Conservation (phyloP, 495 filamentous ascomycete species). For the Penicillium subrubescens region DNA sequence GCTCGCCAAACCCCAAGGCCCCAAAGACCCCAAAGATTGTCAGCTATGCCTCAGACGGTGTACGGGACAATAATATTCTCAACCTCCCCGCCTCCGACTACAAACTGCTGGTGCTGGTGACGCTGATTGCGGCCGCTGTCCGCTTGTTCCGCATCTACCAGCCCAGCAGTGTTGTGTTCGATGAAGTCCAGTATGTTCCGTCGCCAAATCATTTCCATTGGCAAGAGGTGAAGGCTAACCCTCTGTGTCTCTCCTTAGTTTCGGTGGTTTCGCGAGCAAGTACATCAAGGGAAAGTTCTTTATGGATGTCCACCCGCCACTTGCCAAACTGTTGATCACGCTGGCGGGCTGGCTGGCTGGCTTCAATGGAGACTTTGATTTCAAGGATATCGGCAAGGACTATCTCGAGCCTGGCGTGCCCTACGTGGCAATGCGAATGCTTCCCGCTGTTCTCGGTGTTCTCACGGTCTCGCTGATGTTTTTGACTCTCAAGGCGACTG, state of each 20-base stretch:
- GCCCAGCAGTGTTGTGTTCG: conserved; percentile 94
- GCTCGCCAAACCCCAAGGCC: conserved; percentile 45
- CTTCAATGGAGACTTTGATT: conserved; percentile 94
- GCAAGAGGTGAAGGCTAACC: conserved; percentile 2
- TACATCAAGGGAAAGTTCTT: conserved; percentile 99
- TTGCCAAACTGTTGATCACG: conserved; percentile 93
- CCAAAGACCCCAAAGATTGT: conserved; percentile 33
- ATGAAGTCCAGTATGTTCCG: conserved; percentile 90
- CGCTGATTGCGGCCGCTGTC: conserved; percentile 74
- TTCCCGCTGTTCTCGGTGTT: conserved; percentile 87
- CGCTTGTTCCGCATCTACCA: conserved; percentile 95
- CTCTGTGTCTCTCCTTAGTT: conserved; percentile 53
- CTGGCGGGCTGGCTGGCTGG: conserved; percentile 94
- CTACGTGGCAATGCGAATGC: conserved; percentile 95
- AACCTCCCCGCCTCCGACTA: conserved; percentile 77
- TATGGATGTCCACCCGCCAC: conserved; percentile 98
- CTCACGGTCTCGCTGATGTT: conserved; percentile 89
- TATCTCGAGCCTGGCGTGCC: conserved; percentile 93
- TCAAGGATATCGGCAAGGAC: conserved; percentile 99
- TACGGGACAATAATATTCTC: conserved; percentile 56
- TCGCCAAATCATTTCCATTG: neutral
- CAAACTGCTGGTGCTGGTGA: conserved; percentile 69
- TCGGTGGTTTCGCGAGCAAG: conserved; percentile 96
- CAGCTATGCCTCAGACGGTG: conserved; percentile 56
- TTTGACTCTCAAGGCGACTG: conserved; percentile 86